Evolutionary conservation across 2,329 filamentous ascomycete species (phyloP).

Genomic region (Pseudogymnoascus verrucosus): DNA sequence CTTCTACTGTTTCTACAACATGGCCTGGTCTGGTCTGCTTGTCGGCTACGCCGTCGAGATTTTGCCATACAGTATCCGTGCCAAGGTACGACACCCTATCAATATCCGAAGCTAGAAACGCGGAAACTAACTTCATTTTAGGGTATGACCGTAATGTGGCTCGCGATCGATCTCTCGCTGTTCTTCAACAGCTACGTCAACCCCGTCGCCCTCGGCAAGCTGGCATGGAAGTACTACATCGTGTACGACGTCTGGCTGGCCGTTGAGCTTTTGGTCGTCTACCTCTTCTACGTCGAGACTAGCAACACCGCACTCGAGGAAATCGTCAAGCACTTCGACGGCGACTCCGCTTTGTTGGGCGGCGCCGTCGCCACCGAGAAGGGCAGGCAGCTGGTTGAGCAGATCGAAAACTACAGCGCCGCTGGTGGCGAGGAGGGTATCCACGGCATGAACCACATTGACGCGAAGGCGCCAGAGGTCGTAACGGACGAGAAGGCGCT

Average conservation of each 20-base stretch:
- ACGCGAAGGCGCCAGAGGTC: not conserved
- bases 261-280: constrained; percentile 22
- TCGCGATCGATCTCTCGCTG: constrained; percentile 32
- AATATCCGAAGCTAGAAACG: not conserved
- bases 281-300: constrained; percentile 34
- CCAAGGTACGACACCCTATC: constrained; percentile 15
- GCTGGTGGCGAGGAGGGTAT: not conserved
- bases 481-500: not conserved
- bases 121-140: not conserved
- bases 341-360: constrained; percentile 31
- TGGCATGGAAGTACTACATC: constrained; percentile 34
- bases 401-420: not conserved
- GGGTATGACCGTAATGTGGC: constrained; percentile 28
- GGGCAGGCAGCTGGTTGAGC: constrained; percentile 10
- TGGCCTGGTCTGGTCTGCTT: constrained; percentile 24
- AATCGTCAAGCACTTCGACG: constrained; percentile 38
- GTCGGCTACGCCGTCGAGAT: constrained; percentile 25
- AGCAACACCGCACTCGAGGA: constrained; percentile 37
- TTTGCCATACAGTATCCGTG: constrained; percentile 23
- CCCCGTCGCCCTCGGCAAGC: constrained; percentile 28
- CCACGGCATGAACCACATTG: not conserved
- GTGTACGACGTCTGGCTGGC: constrained; percentile 32
- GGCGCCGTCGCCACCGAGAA: constrained; percentile 21
- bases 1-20: constrained; percentile 37
- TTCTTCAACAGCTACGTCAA: constrained; percentile 33